Conservation (phyloP, 768 basidiomycete species). For the Phylloporus arenicola region DNA sequence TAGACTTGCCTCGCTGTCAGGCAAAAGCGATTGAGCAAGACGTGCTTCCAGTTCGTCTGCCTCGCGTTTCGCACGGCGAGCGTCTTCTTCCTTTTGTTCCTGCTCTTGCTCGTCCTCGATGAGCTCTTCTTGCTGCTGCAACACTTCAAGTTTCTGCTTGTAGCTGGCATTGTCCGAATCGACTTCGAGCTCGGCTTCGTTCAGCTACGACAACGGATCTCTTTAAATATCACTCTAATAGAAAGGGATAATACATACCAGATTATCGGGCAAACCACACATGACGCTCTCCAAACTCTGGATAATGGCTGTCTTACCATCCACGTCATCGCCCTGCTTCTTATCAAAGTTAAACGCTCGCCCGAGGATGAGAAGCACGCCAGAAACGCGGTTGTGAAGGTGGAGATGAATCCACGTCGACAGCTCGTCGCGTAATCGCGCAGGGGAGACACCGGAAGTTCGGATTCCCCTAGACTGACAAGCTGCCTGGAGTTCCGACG, state of each 20-base stretch:
- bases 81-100: slow-evolving; percentile 90
- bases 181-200: slow-evolving; percentile 95
- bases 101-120: slow-evolving; percentile 99
- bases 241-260: slow-evolving; percentile 50
- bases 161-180: slow-evolving; percentile 91
- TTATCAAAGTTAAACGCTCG: slow-evolving; percentile 92
- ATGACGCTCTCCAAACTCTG: slow-evolving; percentile 83
- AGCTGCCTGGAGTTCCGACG: slow-evolving; percentile 85
- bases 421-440: slow-evolving; percentile 84
- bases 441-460: slow-evolving; percentile 81
- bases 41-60: slow-evolving; percentile 74
- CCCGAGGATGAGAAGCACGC: slow-evolving; percentile 89
- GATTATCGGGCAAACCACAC: slow-evolving; percentile 86
- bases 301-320: slow-evolving; percentile 78
- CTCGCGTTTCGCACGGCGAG: slow-evolving; percentile 80
- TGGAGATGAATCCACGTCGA: slow-evolving; percentile 91
- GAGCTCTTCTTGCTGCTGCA: slow-evolving; percentile 98
- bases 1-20: slow-evolving; percentile 76
- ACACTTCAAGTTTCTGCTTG: slow-evolving; percentile 96
- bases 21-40: slow-evolving; percentile 75
- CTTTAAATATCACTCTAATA: background rate
- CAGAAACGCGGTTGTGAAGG: slow-evolving; percentile 84
- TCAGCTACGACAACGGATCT: slow-evolving; percentile 52
- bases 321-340: slow-evolving; percentile 65
- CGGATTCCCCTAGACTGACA: slow-evolving; percentile 93